Conservation (phyloP, 2,329 filamentous ascomycete species). For the Colletotrichum sp. region DNA sequence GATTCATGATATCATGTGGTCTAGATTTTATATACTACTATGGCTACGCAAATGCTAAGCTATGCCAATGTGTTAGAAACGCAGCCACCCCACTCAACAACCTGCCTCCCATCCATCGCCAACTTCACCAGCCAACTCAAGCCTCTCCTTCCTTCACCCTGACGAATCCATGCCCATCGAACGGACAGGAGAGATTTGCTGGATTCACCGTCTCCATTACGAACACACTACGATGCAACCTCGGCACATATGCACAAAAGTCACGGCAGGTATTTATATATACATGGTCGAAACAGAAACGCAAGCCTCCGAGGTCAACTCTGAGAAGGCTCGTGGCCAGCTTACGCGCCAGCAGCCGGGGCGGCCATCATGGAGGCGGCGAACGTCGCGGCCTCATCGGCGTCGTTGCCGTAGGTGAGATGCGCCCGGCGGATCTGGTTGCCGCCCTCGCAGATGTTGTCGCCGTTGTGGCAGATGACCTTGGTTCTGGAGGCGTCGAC, state of each 20-base stretch:
- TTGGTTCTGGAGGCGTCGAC: constrained; percentile 3
- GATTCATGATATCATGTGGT: background rate
- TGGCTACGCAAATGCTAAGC: constrained; percentile 11
- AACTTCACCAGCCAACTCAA: too few relatives aligned
- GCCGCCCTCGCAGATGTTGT: constrained; percentile 35
- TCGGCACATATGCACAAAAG: background rate
- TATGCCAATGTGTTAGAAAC: background rate
- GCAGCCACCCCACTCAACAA: background rate
- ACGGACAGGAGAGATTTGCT: rapidly evolving
- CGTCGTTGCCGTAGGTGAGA: constrained; percentile 32
- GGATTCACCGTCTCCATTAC: background rate
- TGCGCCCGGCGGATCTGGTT: constrained; percentile 30
- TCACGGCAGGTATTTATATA: background rate
- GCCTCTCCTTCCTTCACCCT: background rate
- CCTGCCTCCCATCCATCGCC: background rate
- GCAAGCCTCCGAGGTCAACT: constrained; percentile 13
- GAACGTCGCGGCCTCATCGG: constrained; percentile 27
- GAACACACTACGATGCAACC: background rate
- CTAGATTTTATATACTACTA: background rate
- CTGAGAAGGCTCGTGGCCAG: background rate
- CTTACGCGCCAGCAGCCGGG: background rate
- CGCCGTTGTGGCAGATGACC: constrained; percentile 37
- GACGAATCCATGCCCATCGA: background rate
- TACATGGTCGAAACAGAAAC: background rate
- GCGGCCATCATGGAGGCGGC: constrained; percentile 13